phyloP scores from a whole-genome alignment of 257 asterid genomes.

The Solanum rostratum region DNA sequence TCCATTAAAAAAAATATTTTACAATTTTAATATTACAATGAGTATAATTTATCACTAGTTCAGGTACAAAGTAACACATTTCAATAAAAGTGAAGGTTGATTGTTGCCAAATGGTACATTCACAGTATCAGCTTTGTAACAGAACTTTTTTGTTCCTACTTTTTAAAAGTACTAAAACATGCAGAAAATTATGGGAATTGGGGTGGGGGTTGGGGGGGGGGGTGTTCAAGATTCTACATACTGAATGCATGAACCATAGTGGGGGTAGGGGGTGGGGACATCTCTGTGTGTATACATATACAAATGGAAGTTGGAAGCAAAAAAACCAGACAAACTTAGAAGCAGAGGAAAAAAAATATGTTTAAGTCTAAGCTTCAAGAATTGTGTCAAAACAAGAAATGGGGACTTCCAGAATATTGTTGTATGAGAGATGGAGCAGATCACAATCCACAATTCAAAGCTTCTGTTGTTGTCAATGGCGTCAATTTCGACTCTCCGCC shows the following conservation, averaged over 20 bases:
- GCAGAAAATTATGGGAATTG: not conserved
- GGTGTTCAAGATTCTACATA: not conserved
- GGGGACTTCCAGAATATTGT: constrained; percentile 34
- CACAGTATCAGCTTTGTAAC: not conserved
- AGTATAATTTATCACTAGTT: not conserved
- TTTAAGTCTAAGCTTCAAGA: constrained; percentile 41
- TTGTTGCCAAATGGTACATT: not conserved
- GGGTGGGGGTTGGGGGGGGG: not conserved
- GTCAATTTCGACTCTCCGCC: constrained; percentile 15
- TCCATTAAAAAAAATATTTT: too few relatives aligned
- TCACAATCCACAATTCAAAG: constrained; percentile 37
- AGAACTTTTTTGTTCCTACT: not conserved
- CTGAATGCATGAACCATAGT: not conserved
- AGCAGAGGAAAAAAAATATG: constrained; percentile 3
- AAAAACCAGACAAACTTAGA: not conserved
- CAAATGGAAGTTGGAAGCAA: not conserved
- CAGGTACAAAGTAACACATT: not conserved
- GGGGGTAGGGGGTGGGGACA: too few relatives aligned
- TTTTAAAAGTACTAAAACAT: not conserved
- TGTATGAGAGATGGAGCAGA: constrained; percentile 28
- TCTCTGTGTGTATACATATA: not conserved
- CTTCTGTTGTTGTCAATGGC: constrained; percentile 32
- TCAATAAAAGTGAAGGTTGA: not conserved
- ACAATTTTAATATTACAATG: not conserved
- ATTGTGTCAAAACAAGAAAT: constrained; percentile 25